Evolutionary conservation across 805 yeast species (phyloP).

Genomic region (Wickerhamiella azymoides): DNA sequence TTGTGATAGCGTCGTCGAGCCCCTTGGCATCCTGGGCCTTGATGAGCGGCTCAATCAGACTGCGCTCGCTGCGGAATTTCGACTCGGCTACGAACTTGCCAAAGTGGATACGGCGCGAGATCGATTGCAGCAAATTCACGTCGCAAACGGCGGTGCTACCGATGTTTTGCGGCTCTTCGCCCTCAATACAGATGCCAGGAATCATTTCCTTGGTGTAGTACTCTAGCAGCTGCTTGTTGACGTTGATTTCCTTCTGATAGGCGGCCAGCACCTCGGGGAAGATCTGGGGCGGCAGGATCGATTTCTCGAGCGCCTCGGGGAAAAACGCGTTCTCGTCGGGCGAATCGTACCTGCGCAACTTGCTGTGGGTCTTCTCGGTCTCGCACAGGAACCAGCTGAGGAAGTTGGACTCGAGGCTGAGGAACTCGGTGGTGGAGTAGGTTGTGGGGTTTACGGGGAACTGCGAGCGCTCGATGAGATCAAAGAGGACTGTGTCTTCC

Average conservation of each 20-base stretch:
- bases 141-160: constrained; percentile 82
- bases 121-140: constrained; percentile 73
- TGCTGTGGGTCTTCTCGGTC: constrained; percentile 61
- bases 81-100: constrained; percentile 98
- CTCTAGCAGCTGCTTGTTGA: constrained; percentile 52
- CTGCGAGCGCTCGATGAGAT: constrained; percentile 85
- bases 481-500: constrained; percentile 94
- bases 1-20: constrained; percentile 71
- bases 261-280: constrained; percentile 71
- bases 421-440: constrained; percentile 47
- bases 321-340: constrained; percentile 91
- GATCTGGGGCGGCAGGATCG: constrained; percentile 56
- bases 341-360: constrained; percentile 77
- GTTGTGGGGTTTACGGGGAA: constrained; percentile 63
- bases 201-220: constrained; percentile 63
- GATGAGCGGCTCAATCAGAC: constrained; percentile 50
- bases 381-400: constrained; percentile 75
- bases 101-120: constrained; percentile 87
- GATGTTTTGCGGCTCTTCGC: constrained; percentile 63
- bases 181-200: constrained; percentile 52
- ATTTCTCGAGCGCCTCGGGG: constrained; percentile 41
- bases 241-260: constrained; percentile 60
- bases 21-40: constrained; percentile 51
- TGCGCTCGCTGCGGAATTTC: constrained; percentile 60
- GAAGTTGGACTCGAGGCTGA: constrained; percentile 64